phyloP scores from a whole-genome alignment of 768 basidiomycete species.

The Kondoa malvinella region DNA sequence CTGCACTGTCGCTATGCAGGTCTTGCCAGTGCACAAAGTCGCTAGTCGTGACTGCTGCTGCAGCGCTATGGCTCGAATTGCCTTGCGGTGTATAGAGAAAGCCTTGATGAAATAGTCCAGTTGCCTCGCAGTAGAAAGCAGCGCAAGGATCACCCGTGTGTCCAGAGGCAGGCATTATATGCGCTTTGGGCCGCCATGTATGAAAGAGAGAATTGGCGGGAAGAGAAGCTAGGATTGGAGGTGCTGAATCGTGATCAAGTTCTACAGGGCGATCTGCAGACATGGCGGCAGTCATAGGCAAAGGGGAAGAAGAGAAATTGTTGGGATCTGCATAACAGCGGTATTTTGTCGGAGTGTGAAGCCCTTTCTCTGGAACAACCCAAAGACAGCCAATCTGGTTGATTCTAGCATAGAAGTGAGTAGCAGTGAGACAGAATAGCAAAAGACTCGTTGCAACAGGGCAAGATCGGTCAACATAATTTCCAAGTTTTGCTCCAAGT shows the following conservation, averaged over 20 bases:
- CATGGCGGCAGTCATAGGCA: too few relatives aligned
- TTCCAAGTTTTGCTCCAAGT: too few relatives aligned
- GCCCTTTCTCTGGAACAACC: too few relatives aligned
- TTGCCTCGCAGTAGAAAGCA: neutral
- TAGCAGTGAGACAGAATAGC: too few relatives aligned
- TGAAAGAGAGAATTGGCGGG: neutral
- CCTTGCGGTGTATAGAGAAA: neutral
- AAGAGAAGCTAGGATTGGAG: neutral
- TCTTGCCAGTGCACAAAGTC: neutral
- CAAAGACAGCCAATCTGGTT: too few relatives aligned
- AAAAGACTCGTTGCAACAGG: too few relatives aligned
- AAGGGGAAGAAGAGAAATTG: too few relatives aligned
- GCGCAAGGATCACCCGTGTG: neutral
- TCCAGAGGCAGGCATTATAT: neutral
- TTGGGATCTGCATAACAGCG: too few relatives aligned
- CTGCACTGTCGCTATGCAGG: neutral
- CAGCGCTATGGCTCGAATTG: neutral
- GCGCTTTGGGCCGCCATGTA: conserved; percentile 5
- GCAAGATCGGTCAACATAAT: too few relatives aligned
- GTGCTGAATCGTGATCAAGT: neutral
- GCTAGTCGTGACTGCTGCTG: neutral
- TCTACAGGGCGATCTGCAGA: too few relatives aligned
- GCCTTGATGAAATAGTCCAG: neutral
- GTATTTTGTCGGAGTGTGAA: too few relatives aligned
- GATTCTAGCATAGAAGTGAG: too few relatives aligned